A percentile compares a stretch with the other conserved stretches of the same genome.
Evolutionary conservation across 257 asterid species (phyloP).

Genomic region (Verbena officinalis): DNA sequence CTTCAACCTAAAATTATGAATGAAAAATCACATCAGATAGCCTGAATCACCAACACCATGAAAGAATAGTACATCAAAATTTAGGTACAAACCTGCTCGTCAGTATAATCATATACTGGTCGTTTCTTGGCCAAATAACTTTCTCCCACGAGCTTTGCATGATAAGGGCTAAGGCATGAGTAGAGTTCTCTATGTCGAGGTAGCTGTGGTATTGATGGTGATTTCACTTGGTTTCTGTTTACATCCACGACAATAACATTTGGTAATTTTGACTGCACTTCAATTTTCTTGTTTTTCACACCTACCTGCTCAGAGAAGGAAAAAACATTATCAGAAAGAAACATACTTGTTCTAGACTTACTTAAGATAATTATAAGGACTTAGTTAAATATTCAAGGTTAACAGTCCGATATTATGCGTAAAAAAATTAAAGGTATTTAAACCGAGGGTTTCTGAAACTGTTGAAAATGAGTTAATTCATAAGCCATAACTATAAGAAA

Average conservation of each 20-base stretch:
- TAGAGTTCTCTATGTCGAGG: conserved; percentile 82
- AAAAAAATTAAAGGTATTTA: neutral
- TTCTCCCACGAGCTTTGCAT: conserved; percentile 92
- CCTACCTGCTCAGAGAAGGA: conserved; percentile 52
- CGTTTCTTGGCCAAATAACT: conserved; percentile 88
- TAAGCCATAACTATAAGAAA: conserved; percentile 18
- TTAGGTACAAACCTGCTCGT: conserved; percentile 59
- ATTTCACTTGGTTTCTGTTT: conserved; percentile 76
- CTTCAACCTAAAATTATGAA: conserved; percentile 53
- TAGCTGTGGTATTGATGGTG: conserved; percentile 79
- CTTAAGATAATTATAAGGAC: neutral
- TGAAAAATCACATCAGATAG: neutral
- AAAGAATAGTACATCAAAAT: no score
- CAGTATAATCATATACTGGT: conserved; percentile 87
- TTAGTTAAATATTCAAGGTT: neutral
- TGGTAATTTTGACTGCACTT: conserved; percentile 63
- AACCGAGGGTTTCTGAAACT: no score
- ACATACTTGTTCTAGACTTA: neutral
- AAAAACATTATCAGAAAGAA: neutral
- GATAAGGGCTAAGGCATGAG: conserved; percentile 69
- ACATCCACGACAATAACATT: conserved; percentile 60
- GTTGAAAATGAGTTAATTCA: neutral
- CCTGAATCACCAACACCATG: no score
- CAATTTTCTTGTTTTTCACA: conserved; percentile 65
- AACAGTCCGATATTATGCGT: neutral